Evolutionary conservation across 257 asterid species (phyloP).

Genomic region (Rhazya stricta): DNA sequence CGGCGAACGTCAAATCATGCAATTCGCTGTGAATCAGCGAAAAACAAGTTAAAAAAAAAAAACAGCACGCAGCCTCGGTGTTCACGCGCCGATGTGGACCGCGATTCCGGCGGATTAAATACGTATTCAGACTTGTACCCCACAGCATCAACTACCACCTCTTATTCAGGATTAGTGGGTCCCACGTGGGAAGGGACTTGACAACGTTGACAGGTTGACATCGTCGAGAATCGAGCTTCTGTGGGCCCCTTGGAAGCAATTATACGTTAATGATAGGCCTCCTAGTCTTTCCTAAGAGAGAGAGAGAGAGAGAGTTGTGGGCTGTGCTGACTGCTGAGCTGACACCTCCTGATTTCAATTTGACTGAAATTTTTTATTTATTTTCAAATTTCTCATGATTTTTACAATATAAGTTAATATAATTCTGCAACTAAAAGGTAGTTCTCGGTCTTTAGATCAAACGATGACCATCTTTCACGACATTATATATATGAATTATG

Average conservation of each 20-base stretch:
- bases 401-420: too few relatives aligned
- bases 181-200: conserved; percentile 11
- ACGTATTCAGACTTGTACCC: neutral
- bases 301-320: neutral
- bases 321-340: conserved; percentile 3
- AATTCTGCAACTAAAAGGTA: too few relatives aligned
- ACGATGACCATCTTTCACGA: too few relatives aligned
- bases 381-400: neutral
- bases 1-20: neutral
- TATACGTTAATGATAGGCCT: conserved; percentile 52
- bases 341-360: conserved; percentile 13
- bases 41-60: neutral
- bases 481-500: too few relatives aligned
- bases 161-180: conserved; percentile 22
- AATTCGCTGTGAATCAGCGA: neutral
- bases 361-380: neutral
- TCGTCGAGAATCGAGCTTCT: conserved; percentile 1
- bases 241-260: conserved; percentile 32
- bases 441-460: too few relatives aligned
- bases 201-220: conserved; percentile 19
- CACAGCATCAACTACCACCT: conserved; percentile 23
- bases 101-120: conserved; percentile 24
- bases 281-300: too few relatives aligned
- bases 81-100: conserved; percentile 11
- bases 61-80: conserved; percentile 15